Base-by-base conservation (phyloP, 2,329 filamentous ascomycete genomes). In the Rhynchosporium secalis region DNA sequence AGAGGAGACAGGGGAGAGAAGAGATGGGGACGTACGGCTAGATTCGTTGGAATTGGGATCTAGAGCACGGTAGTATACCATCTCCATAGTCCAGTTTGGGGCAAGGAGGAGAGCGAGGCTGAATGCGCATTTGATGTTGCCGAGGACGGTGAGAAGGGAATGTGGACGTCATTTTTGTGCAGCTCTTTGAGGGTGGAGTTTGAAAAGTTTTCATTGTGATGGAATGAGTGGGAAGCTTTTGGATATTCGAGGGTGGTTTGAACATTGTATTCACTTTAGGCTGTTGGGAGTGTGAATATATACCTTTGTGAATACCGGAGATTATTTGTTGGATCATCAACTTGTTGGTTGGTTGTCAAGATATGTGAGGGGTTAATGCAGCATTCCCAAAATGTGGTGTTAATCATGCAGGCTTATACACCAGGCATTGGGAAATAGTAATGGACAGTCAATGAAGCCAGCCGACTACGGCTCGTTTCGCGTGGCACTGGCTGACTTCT, bases 101-200 rank as follows among this genome's bases (percentile, higher is more conserved):
- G 51, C 51, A 33, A 54, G 36, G 36, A 54, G 26, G 9, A 54
- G 33, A 29, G 33, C 36, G 1, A 54, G 3, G 5, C 51, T 33
- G 51, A 41, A 54, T n/a, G n/a, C 20, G 4, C 33, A 4, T 15
- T 54, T 54, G 51, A 54, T 28, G 51, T 9, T 54, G 36, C 51
- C 62, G 62, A 38, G 46, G 40, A 65, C 36, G 33, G 60, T 58
- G 41, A 65, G 48, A 2, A 2, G 59, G 38, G 20, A 51, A 40
- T 36, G 46, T 51, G 28, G 38, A 29, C 9, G 40, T 12, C 54
- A 33, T 45, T 45, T 20, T 56, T 55, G 52, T 15, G 20, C 12
- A 26, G 20, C 20, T 20, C 13, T 31, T 49, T 9, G 46, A 49
- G 3, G 29, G 20, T 20, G 20, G 15, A 41, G 40, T 41, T 3